Evolutionary conservation across 106 monocot species (phyloP).

Genomic region (Acanthochlamys bracteata): DNA sequence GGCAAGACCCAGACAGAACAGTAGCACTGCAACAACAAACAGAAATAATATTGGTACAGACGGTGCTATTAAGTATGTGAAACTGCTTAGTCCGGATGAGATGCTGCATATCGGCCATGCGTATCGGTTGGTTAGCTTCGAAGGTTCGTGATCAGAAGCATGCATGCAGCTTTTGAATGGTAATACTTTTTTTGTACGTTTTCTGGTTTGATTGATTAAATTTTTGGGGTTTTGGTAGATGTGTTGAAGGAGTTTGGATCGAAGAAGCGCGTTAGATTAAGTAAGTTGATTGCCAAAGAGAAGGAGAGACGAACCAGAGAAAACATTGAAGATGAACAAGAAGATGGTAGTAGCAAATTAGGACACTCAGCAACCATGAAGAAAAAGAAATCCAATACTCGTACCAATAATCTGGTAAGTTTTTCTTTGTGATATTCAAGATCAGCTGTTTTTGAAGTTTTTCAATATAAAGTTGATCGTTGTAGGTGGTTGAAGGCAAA

Average conservation of each 20-base stretch:
- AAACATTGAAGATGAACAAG: conserved; percentile 3
- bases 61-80: conserved; percentile 25
- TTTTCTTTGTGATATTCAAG: too few relatives aligned
- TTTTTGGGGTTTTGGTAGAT: conserved; percentile 2
- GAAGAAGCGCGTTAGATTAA: conserved; percentile 20
- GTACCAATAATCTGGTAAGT: too few relatives aligned
- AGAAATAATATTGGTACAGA: not conserved
- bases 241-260: conserved; percentile 24
- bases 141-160: conserved; percentile 9
- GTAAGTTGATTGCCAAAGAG: conserved; percentile 7
- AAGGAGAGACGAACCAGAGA: not conserved
- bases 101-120: conserved; percentile 38
- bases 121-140: conserved; percentile 46
- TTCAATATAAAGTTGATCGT: not conserved
- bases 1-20: not conserved
- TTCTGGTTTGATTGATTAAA: not conserved
- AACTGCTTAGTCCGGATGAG: conserved; percentile 50
- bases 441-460: too few relatives aligned
- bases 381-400: too few relatives aligned
- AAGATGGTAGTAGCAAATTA: not conserved
- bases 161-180: not conserved
- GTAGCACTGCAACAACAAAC: not conserved
- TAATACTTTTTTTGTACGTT: not conserved
- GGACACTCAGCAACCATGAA: not conserved
- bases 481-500: not conserved